These are phyloP conservation scores for Hericium rajendrae DNA, from an alignment of 768 basidiomycete species.

Conservation along the genomic window DNA sequence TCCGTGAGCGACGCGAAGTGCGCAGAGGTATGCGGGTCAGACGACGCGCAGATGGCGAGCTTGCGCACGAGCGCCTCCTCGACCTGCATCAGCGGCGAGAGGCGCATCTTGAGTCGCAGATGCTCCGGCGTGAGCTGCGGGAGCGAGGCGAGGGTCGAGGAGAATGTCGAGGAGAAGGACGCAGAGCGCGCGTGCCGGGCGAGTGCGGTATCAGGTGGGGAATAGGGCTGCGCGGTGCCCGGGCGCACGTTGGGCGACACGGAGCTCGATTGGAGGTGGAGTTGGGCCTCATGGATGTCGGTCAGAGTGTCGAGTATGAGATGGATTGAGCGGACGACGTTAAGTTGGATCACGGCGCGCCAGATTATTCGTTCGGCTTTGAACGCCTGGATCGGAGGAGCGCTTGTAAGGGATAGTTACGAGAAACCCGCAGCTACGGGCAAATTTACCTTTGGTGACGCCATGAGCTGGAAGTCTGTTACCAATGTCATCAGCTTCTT, in stretches of 20 bases:
- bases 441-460: conserved; percentile 31
- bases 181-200: conserved; percentile 5
- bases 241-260: not conserved
- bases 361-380: conserved; percentile 65
- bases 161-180: conserved; percentile 11
- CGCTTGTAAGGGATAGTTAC: not conserved
- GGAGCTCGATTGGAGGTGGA: not conserved
- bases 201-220: not conserved
- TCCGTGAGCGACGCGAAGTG: not conserved
- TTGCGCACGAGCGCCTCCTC: conserved; percentile 26
- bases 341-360: conserved; percentile 68
- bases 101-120: conserved; percentile 4
- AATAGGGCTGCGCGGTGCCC: no score
- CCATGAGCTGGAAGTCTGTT: conserved; percentile 66
- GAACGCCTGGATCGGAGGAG: conserved; percentile 26
- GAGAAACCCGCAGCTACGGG: not conserved
- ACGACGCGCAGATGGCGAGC: not conserved
- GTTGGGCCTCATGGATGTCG: conserved; percentile 12
- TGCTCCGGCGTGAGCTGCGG: conserved; percentile 2
- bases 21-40: not conserved
- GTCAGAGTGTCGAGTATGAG: conserved; percentile 29
- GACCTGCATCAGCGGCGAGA: conserved; percentile 26
- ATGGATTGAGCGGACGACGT: conserved; percentile 34
- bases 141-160: conserved; percentile 4
- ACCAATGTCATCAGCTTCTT: not conserved